Percentiles rank a stretch among this genome's conserved stretches.
phyloP scores from a whole-genome alignment of 768 basidiomycete genomes.

The Collybia mongolica region DNA sequence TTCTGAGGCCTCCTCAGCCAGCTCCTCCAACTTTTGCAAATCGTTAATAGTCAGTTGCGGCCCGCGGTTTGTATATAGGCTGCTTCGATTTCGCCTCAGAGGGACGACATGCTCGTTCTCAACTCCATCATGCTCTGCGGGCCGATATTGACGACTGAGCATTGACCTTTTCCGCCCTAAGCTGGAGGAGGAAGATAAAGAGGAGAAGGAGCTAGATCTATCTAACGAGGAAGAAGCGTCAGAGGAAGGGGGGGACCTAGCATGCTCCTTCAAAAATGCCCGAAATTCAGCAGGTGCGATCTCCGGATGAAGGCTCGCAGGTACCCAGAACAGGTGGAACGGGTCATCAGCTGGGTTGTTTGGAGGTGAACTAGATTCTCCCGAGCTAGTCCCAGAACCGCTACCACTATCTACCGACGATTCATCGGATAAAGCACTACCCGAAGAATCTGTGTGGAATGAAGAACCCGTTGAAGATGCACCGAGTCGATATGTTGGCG shows the following conservation, averaged over 20 bases:
- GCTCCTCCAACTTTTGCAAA: conserved; percentile 89
- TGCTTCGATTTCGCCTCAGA: conserved; percentile 65
- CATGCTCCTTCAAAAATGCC: conserved; percentile 92
- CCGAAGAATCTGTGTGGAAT: conserved; percentile 2
- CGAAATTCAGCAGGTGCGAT: conserved; percentile 96
- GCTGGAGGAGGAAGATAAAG: conserved; percentile 37
- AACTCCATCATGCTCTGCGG: conserved; percentile 71
- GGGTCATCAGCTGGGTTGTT: conserved; percentile 66
- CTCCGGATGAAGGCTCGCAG: conserved; percentile 94
- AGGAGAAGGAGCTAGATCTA: conserved; percentile 44
- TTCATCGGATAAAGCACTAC: conserved; percentile 7
- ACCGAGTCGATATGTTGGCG: conserved; percentile 57
- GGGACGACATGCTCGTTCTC: conserved; percentile 70
- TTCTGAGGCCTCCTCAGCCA: conserved; percentile 86
- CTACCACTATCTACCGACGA: conserved; percentile 25
- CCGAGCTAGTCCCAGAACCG: conserved; percentile 17
- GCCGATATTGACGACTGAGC: conserved; percentile 92
- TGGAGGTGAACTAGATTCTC: conserved; percentile 22
- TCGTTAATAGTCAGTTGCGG: conserved; percentile 92
- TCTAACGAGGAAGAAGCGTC: conserved; percentile 33
- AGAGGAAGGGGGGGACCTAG: conserved; percentile 55
- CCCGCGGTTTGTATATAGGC: conserved; percentile 62
- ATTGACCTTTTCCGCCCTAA: conserved; percentile 90
- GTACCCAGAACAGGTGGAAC: conserved; percentile 97
- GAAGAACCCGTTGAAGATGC: conserved; percentile 18